Conservation (phyloP, 2,329 filamentous ascomycete species). For the Neofusicoccum laricinum region DNA sequence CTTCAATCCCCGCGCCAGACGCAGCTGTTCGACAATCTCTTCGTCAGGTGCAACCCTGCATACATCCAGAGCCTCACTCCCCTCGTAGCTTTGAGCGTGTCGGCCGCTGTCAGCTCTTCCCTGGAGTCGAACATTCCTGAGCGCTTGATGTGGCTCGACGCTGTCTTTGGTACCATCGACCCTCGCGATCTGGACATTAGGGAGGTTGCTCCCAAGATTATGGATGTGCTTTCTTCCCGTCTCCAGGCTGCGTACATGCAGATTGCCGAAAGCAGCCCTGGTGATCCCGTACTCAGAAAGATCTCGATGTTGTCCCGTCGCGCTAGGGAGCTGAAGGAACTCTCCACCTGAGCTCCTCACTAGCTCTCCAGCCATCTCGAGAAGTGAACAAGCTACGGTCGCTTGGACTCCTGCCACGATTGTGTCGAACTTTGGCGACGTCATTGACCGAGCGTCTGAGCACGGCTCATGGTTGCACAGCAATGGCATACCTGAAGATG, state of each 20-base stretch:
- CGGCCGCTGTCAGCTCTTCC: constrained; percentile 59
- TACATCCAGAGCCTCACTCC: constrained; percentile 56
- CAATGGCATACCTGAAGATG: constrained; percentile 7
- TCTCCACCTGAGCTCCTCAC: not conserved
- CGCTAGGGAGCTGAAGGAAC: constrained; percentile 27
- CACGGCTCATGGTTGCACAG: not conserved
- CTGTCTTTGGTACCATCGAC: constrained; percentile 54
- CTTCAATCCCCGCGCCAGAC: constrained; percentile 59
- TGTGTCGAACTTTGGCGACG: not conserved
- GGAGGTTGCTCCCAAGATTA: constrained; percentile 57
- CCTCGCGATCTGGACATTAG: constrained; percentile 53
- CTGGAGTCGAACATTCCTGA: constrained; percentile 52
- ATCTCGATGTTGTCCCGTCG: constrained; percentile 46
- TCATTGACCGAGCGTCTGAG: not conserved
- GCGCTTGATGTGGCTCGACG: constrained; percentile 59
- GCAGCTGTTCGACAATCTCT: constrained; percentile 61
- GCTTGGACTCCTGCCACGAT: not conserved
- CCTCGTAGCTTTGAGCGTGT: constrained; percentile 59
- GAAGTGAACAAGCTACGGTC: not conserved
- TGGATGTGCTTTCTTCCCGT: constrained; percentile 58
- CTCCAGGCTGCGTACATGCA: constrained; percentile 57
- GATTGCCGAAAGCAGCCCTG: constrained; percentile 51
- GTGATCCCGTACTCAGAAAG: constrained; percentile 51
- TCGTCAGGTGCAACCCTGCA: constrained; percentile 55
- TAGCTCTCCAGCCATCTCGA: not conserved